A percentile compares a stretch with the other conserved stretches of the same genome.
Evolutionary conservation across 1,284 basidiomycete genomes (phyloP).

Genomic region (Vanrija humicola): DNA sequence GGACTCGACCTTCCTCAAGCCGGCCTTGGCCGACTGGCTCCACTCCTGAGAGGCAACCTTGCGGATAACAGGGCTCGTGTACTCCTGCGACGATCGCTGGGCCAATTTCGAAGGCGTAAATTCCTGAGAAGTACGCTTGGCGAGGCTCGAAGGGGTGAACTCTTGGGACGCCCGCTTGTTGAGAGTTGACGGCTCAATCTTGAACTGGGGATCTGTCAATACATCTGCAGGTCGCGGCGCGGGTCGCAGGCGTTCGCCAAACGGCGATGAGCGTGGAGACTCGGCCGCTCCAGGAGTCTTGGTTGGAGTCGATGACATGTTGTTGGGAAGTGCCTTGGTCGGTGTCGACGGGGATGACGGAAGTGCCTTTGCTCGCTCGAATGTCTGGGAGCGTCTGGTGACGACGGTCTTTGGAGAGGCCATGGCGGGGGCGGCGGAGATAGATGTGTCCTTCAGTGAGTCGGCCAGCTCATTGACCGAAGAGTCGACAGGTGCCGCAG

Average conservation of each 20-base stretch:
- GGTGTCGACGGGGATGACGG: constrained; percentile 3
- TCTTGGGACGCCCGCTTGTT: neutral
- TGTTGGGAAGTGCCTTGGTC: constrained; percentile 10
- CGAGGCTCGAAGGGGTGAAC: neutral
- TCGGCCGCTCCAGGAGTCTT: constrained; percentile 2
- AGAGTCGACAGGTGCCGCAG: neutral
- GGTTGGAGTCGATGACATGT: constrained; percentile 1
- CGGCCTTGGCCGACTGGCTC: too few species aligned
- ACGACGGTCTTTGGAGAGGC: neutral
- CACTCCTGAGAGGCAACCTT: too few species aligned
- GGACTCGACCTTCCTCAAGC: too few species aligned
- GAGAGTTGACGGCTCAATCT: neutral
- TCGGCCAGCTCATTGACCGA: neutral
- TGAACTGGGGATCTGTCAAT: neutral
- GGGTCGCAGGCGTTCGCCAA: constrained; percentile 12
- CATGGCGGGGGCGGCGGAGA: neutral
- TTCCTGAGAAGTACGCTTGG: neutral
- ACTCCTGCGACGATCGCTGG: too few species aligned
- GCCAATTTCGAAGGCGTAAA: neutral
- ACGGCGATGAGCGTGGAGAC: constrained; percentile 19
- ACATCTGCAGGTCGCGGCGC: neutral
- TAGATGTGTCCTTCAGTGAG: neutral
- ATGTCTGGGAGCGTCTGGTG: too few species aligned
- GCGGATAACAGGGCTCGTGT: too few species aligned
- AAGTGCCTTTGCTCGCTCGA: neutral